Evolutionary conservation across 352 stramenopile species (phyloP).

Genomic region (Phytopythium boreale): DNA sequence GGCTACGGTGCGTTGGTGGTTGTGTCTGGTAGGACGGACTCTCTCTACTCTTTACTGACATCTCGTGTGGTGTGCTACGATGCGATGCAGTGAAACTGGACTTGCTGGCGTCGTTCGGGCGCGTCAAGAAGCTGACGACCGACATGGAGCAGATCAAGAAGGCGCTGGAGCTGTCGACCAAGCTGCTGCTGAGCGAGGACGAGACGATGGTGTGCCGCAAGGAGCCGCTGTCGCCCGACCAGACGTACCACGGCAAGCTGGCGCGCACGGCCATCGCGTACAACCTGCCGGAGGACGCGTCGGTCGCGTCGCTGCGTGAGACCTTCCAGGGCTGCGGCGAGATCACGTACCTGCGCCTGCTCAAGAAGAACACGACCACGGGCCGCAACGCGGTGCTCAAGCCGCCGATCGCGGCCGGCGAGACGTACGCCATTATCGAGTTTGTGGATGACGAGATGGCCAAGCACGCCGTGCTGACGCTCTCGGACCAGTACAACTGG

Average conservation of each 20-base stretch:
- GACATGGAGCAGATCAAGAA: conserved; percentile 83
- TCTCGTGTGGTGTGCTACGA: conserved; percentile 1
- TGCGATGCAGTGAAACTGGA: conserved; percentile 77
- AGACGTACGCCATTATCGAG: conserved; percentile 89
- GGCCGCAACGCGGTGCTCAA: conserved; percentile 86
- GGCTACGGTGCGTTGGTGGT: conserved; percentile 65
- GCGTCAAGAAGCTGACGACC: conserved; percentile 85
- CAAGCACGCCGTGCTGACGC: conserved; percentile 84
- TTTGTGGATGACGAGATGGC: conserved; percentile 88
- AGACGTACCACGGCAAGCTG: conserved; percentile 86
- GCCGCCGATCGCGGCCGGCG: conserved; percentile 78
- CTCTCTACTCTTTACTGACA: neutral
- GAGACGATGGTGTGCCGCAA: conserved; percentile 85
- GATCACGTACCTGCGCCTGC: conserved; percentile 81
- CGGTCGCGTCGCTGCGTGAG: conserved; percentile 79
- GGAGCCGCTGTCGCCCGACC: conserved; percentile 68
- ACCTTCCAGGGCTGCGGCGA: conserved; percentile 83
- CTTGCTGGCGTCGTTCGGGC: conserved; percentile 76
- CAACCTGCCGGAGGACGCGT: conserved; percentile 83
- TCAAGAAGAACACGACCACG: conserved; percentile 89
- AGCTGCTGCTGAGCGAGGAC: conserved; percentile 81
- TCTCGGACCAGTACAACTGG: conserved; percentile 88
- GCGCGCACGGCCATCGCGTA: conserved; percentile 85
- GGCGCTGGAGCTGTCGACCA: conserved; percentile 79
- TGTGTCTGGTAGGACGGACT: neutral